Conservation (phyloP, 768 basidiomycete species). For the Asterophora parasitica region DNA sequence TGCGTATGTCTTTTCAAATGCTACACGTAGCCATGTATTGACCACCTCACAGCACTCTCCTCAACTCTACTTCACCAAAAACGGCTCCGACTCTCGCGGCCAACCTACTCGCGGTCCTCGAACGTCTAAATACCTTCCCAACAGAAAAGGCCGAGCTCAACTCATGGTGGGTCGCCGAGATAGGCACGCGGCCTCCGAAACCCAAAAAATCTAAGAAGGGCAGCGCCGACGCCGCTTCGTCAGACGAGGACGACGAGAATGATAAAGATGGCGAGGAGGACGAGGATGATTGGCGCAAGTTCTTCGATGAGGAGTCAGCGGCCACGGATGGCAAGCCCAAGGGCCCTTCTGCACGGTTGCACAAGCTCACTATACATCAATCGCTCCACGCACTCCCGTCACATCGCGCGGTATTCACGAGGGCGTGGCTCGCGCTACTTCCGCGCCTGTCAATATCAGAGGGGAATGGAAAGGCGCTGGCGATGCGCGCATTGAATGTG, state of each 20-base stretch:
- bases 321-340: constrained; percentile 27
- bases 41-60: constrained; percentile 22
- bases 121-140: constrained; percentile 69
- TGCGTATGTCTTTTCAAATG: constrained; percentile 40
- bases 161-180: constrained; percentile 73
- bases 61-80: constrained; percentile 25
- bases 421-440: constrained; percentile 72
- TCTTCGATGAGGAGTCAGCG: constrained; percentile 65
- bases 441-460: constrained; percentile 47
- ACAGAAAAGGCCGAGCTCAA: constrained; percentile 64
- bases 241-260: constrained; percentile 33
- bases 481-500: constrained; percentile 61
- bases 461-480: constrained; percentile 34
- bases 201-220: constrained; percentile 36
- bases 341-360: constrained; percentile 44
- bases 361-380: constrained; percentile 69
- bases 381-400: constrained; percentile 71
- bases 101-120: constrained; percentile 60
- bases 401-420: constrained; percentile 77
- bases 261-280: constrained; percentile 27
- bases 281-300: constrained; percentile 76
- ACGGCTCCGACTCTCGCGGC: constrained; percentile 33
- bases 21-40: not conserved
- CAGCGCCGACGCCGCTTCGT: constrained; percentile 23
- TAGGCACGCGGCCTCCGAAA: constrained; percentile 53